A percentile compares a stretch with the other conserved stretches of the same genome.
These are phyloP conservation scores for Nissolia schottii DNA, from an alignment of 306 rosid species.

Conservation along the genomic window DNA sequence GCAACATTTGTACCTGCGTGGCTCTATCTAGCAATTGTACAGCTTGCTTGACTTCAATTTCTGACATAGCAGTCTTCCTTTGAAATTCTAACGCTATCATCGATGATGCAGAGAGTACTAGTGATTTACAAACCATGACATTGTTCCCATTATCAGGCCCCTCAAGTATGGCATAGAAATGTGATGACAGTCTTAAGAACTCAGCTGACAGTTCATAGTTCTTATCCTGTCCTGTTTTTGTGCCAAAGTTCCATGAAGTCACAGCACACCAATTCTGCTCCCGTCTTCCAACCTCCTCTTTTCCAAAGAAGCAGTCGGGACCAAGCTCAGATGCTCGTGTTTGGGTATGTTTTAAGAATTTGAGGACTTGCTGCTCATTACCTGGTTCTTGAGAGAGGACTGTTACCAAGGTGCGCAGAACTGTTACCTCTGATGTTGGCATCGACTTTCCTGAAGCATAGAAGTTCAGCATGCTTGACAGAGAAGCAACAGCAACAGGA, in stretches of 20 bases:
- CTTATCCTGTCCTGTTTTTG: conserved; percentile 58
- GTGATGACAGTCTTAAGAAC: conserved; percentile 69
- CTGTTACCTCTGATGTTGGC: conserved; percentile 74
- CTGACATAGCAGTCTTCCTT: conserved; percentile 54
- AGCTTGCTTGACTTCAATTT: conserved; percentile 69
- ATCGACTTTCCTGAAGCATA: conserved; percentile 65
- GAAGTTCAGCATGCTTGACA: conserved; percentile 63
- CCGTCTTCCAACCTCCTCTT: conserved; percentile 80
- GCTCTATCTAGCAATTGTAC: conserved; percentile 68
- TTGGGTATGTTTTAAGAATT: conserved; percentile 55
- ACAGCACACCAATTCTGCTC: conserved; percentile 90
- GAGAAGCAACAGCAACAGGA: conserved; percentile 74
- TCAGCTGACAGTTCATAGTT: conserved; percentile 65
- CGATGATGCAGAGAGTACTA: conserved; percentile 67
- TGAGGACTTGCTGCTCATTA: conserved; percentile 57
- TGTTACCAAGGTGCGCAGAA: conserved; percentile 78
- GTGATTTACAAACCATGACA: conserved; percentile 60
- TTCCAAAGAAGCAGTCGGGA: conserved; percentile 66
- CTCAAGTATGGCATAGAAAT: conserved; percentile 48
- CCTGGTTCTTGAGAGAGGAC: conserved; percentile 67
- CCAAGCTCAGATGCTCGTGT: conserved; percentile 65
- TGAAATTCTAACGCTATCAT: conserved; percentile 69
- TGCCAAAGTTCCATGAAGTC: conserved; percentile 88
- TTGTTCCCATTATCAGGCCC: conserved; percentile 49
- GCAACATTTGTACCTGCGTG: conserved; percentile 56